Evolutionary conservation across 176 grass and related monocot genomes (phyloP), one percentile per base, ranked within the genome.

Genomic region (Raddia guianensis): DNA sequence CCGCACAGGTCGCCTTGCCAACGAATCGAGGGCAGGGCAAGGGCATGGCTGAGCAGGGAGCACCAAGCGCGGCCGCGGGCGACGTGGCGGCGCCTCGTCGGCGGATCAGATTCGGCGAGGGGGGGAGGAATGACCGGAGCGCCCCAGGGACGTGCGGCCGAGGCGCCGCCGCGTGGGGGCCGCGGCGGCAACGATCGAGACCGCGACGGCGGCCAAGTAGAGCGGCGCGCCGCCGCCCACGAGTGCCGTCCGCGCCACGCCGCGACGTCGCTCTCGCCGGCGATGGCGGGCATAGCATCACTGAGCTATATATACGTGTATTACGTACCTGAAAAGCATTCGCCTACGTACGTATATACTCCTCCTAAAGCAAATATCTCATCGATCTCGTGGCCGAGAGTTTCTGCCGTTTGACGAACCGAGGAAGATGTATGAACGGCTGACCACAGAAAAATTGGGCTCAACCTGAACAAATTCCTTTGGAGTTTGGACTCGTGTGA

Each of bases 191-290:
- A 54, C 48, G 21, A 68, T 27, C 27, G 50, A 3, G 81, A 75
- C 50, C 6, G 49, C 72, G 82, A 84, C 81, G 4, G 51, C 50
- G 50, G 6, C 37, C 72, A 47, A 9, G 70, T 40, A 34, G 64
- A 77, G 71, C 6, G 14, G 33, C 44, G 54, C 82, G 82, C 61
- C 33, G 54, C 53, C 65, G 66, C 47, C 83, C 83, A 72, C 64
- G 47, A 63, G 52, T 48, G 37, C 37, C 37, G 37, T 40, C 37
- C 37, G 37, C 37, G 37, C 37, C 37, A 40, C 37, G 37, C 37
- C 37, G 37, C 4, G 27, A 27, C 27, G 37, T 40, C 37, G 37
- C 37, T 40, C 4, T 2, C 37, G 37, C 4, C 37, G 37, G 37
- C 37, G 37, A 1, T 5, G 2, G 27, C 27, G 27, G 27, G 27